phyloP scores from a whole-genome alignment of 1,284 basidiomycete genomes.

The Austropuccinia psidii region DNA sequence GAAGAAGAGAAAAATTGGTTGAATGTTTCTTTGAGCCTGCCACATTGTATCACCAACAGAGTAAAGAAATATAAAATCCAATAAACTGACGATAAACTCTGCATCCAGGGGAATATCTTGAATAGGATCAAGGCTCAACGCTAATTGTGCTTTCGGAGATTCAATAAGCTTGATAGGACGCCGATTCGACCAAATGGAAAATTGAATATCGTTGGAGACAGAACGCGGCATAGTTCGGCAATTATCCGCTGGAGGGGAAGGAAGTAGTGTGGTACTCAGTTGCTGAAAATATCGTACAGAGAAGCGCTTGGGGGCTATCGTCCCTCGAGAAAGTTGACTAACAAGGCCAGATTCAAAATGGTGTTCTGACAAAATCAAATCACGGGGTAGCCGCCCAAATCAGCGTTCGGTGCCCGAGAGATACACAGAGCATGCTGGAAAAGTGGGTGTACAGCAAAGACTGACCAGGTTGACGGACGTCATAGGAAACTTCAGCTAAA shows the following conservation, averaged over 20 bases:
- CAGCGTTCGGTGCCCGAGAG: background rate
- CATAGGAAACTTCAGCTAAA: background rate
- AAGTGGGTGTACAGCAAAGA: no score
- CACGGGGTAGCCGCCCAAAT: background rate
- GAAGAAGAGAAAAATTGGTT: background rate
- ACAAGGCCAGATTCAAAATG: background rate
- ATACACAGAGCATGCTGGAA: background rate
- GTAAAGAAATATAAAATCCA: background rate
- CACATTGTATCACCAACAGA: background rate
- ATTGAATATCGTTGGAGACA: slow-evolving; percentile 9
- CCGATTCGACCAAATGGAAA: slow-evolving; percentile 16
- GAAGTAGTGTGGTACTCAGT: background rate
- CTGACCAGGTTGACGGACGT: slow-evolving; percentile 18
- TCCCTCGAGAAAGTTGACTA: slow-evolving; percentile 2
- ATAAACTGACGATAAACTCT: slow-evolving; percentile 1
- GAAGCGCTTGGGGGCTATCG: slow-evolving; percentile 4
- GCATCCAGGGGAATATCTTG: background rate
- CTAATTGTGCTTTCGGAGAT: background rate
- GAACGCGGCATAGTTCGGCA: background rate
- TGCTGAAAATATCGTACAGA: slow-evolving; percentile 22
- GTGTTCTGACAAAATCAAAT: background rate
- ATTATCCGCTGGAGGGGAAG: background rate
- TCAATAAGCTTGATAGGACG: background rate
- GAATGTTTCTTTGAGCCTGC: background rate
- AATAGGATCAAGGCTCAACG: background rate